Percentiles rank a stretch among this genome's conserved stretches.
phyloP scores from a whole-genome alignment of 1,284 basidiomycete species.

The Austroboletus novae-zelandiae region DNA sequence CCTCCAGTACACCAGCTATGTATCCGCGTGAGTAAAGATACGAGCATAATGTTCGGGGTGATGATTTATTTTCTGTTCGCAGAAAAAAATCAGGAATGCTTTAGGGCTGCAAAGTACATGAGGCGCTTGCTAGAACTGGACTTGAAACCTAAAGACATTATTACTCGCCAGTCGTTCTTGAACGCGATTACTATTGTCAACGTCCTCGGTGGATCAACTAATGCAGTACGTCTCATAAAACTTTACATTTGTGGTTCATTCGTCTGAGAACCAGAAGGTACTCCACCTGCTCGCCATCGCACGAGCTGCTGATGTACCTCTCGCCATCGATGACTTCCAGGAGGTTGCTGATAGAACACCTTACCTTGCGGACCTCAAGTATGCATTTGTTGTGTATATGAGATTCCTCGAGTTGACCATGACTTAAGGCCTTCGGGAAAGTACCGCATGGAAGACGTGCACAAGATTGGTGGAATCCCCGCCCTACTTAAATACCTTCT shows the following conservation, averaged over 20 bases:
- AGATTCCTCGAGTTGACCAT: slow-evolving; percentile 1
- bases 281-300: slow-evolving; percentile 95
- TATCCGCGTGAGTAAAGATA: slow-evolving; percentile 53
- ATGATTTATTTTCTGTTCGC: slow-evolving; percentile 6
- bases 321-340: slow-evolving; percentile 95
- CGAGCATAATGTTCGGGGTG: background rate
- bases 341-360: slow-evolving; percentile 84
- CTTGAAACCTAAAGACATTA: slow-evolving; percentile 89
- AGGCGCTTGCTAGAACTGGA: slow-evolving; percentile 82
- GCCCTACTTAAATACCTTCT: slow-evolving; percentile 83
- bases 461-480: slow-evolving; percentile 89
- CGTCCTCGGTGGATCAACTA: slow-evolving; percentile 89
- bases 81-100: slow-evolving; percentile 86
- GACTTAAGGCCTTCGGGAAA: slow-evolving; percentile 79
- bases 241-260: background rate
- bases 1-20: slow-evolving; percentile 80
- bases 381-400: slow-evolving; percentile 13
- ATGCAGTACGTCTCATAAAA: slow-evolving; percentile 58
- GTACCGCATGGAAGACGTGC: slow-evolving; percentile 97
- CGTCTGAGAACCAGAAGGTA: slow-evolving; percentile 46
- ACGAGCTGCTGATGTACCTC: slow-evolving; percentile 81
- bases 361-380: slow-evolving; percentile 93
- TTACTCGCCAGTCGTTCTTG: slow-evolving; percentile 88
- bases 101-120: slow-evolving; percentile 79
- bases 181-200: slow-evolving; percentile 88